Conservation (phyloP, 78 protist species). For the Tieghemostelium lacteum region DNA sequence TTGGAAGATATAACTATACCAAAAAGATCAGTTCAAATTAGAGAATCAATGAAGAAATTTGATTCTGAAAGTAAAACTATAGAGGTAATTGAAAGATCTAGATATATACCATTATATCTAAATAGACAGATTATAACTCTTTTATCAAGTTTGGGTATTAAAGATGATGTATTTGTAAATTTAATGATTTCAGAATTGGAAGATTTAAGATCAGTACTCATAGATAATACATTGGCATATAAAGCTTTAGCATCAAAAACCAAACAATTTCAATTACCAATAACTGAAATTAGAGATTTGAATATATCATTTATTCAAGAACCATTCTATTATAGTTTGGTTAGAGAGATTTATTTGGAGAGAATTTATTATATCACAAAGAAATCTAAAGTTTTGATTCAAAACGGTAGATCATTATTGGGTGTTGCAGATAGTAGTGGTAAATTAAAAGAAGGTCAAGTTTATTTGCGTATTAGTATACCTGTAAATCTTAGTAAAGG, state of each 20-base stretch:
- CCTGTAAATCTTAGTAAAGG: background rate
- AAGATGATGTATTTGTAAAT: conserved; percentile 11
- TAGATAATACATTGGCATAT: background rate
- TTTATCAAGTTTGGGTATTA: conserved; percentile 35
- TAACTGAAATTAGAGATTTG: background rate
- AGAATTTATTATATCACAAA: background rate
- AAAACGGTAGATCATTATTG: conserved; percentile 4
- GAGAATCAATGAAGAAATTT: conserved; percentile 72
- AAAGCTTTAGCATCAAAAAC: background rate
- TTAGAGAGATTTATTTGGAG: background rate
- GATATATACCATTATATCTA: background rate
- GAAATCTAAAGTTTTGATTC: background rate
- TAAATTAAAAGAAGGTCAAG: conserved; percentile 5
- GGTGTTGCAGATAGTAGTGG: conserved; percentile 70
- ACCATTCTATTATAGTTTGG: background rate
- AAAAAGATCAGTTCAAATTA: too few species aligned
- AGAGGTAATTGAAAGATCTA: conserved; percentile 38
- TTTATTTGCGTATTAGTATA: conserved; percentile 2
- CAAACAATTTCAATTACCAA: too few species aligned
- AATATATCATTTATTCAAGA: too few species aligned
- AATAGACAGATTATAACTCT: conserved; percentile 76
- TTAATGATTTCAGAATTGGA: background rate
- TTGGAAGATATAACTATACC: too few species aligned
- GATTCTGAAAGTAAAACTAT: conserved; percentile 1
- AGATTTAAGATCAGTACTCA: conserved; percentile 4